Evolutionary conservation across 106 monocot genomes (phyloP), one percentile per base, ranked within the genome.

Genomic region (Dioscorea zingiberensis): DNA sequence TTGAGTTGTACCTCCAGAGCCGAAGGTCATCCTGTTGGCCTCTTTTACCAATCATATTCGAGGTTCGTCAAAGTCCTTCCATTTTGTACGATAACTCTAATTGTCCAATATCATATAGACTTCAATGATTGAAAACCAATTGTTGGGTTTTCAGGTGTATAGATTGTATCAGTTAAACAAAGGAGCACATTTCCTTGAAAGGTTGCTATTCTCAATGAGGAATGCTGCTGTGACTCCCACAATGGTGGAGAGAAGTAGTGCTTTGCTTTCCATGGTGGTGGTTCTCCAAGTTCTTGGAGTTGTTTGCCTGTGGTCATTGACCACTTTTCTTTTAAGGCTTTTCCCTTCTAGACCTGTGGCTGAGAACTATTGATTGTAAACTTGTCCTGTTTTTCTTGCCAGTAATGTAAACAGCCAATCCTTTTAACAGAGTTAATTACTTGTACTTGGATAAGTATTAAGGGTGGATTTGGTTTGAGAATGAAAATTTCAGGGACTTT

Each of bases 341-440:
- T 84, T 81, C 38, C 88, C 88, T 68, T 84, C 88, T 26, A 89
- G 84, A 70, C 84, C 84, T 61, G 84, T 84, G 19, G 71, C 70
- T 21, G 84, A 84, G 69, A 89, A 84, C 59, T 87, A 87, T 55
- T 87, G 69, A 71, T 19, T 48, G 4, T 6, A 38, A 38, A 38
- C 38, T 38, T 6, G 1, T 2, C 1, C 38, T 38, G 9, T 38
- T 38, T 6, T 38, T 38, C 1, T 38, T 38, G 38, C 38, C 38
- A 30, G 30, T 30, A 30, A 30, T 7, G 7, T 30, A 30, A 30
- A 30, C 30, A 30, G 30, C 30, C 30, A 30, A 30, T 38, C 38
- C 38, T 38, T 38, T 38, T 38, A 38, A 38, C 3, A 38, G 9
- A 38, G 0, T 2, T 38, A 8, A 10, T 38, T 38, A 38, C 38